A percentile compares a stretch with the other conserved stretches of the same genome.
These are phyloP conservation scores for Calonectria pseudoreteaudii DNA, from an alignment of 2,329 filamentous ascomycete species.

Conservation along the genomic window DNA sequence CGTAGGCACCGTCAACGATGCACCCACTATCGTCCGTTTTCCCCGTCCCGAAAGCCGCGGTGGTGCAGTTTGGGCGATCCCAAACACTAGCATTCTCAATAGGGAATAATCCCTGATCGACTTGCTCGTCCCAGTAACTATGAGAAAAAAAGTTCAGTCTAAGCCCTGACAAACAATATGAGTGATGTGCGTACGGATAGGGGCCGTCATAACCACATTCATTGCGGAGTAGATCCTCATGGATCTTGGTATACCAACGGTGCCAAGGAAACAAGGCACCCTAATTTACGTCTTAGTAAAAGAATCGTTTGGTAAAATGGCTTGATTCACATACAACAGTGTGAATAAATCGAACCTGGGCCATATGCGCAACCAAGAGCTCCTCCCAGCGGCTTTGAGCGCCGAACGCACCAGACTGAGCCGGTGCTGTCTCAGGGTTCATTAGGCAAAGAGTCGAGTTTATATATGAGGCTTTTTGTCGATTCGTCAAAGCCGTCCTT, in stretches of 20 bases:
- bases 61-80: not conserved
- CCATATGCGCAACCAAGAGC: not conserved
- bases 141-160: not conserved
- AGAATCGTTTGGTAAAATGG: not conserved
- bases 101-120: not conserved
- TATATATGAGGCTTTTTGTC: not conserved
- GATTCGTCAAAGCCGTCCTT: not conserved
- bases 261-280: not conserved
- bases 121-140: not conserved
- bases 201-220: not conserved
- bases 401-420: not conserved
- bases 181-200: not conserved
- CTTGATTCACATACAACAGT: not conserved
- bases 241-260: not conserved
- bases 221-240: not conserved
- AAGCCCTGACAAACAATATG: not conserved
- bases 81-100: not conserved
- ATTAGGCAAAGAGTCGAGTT: not conserved
- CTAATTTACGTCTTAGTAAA: not conserved
- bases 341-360: not conserved
- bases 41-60: not conserved
- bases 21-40: not conserved
- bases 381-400: not conserved
- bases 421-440: not conserved
- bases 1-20: not conserved